Evolutionary conservation across 2,329 filamentous ascomycete genomes (phyloP).

Genomic region (Corynespora cassiicola): DNA sequence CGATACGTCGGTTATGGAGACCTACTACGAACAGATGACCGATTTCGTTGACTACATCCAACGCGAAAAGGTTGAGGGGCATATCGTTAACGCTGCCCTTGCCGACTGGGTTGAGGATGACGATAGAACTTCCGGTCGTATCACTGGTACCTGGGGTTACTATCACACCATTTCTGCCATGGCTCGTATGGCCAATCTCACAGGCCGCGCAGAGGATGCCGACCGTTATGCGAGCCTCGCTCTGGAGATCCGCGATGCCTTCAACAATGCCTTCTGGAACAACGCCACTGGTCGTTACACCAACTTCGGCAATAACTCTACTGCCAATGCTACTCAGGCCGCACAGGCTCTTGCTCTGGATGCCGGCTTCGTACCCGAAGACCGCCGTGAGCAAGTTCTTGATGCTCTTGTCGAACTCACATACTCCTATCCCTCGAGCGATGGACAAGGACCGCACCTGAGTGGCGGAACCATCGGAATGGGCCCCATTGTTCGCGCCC

Average conservation of each 20-base stretch:
- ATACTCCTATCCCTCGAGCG: too few species aligned
- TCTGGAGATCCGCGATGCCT: too few species aligned
- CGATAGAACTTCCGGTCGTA: conserved; percentile 3
- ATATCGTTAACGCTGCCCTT: conserved; percentile 4
- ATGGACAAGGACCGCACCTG: conserved; percentile 2
- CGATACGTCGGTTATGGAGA: conserved; percentile 3
- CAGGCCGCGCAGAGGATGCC: conserved; percentile 1
- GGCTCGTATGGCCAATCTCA: conserved; percentile 6
- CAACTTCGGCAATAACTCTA: conserved; percentile 1
- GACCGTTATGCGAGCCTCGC: too few species aligned
- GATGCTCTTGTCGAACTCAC: conserved; percentile 2
- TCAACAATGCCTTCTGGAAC: too few species aligned
- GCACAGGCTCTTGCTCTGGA: conserved; percentile 6
- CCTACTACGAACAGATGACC: conserved; percentile 6
- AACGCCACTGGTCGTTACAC: conserved; percentile 2
- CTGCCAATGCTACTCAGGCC: conserved; percentile 1
- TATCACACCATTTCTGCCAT: conserved; percentile 4
- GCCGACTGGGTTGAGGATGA: conserved; percentile 6
- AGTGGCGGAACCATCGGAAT: conserved; percentile 5
- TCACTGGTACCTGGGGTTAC: conserved; percentile 5
- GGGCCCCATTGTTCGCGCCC: conserved; percentile 3
- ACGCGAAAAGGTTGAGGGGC: conserved; percentile 1
- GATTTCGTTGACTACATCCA: conserved; percentile 5
- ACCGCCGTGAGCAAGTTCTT: conserved; percentile 1
- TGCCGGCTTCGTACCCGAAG: conserved; percentile 4